These are phyloP conservation scores for Bombardia bombarda DNA, from an alignment of 495 filamentous ascomycete genomes.

Conservation along the genomic window DNA sequence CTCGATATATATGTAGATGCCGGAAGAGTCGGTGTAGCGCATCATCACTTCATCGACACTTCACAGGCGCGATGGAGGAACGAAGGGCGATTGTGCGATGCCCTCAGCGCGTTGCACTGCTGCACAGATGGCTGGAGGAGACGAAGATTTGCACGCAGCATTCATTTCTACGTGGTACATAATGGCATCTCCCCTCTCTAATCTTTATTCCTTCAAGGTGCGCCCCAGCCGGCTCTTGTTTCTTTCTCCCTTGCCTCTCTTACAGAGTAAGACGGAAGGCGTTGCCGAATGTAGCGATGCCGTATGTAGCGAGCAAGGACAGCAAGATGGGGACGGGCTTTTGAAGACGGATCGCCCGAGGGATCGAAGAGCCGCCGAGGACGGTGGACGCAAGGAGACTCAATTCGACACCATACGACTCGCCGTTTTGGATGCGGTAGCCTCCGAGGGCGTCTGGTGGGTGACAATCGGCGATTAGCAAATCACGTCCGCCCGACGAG, in stretches of 20 bases:
- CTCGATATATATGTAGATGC: neutral
- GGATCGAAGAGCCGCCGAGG: conserved; percentile 73
- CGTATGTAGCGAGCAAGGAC: conserved; percentile 54
- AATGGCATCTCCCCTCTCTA: conserved; percentile 3
- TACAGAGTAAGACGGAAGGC: conserved; percentile 37
- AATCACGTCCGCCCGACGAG: neutral
- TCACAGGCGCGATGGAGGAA: too few relatives aligned
- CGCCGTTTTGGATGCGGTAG: conserved; percentile 54
- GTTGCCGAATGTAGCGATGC: conserved; percentile 52
- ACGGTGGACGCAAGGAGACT: conserved; percentile 72
- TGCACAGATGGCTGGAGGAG: neutral
- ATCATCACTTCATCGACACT: too few relatives aligned
- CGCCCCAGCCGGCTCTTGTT: neutral
- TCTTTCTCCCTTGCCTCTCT: conserved; percentile 3
- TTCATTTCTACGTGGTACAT: conserved; percentile 5
- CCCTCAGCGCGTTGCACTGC: neutral
- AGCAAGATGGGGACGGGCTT: conserved; percentile 73
- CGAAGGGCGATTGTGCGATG: neutral
- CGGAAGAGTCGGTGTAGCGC: too few relatives aligned
- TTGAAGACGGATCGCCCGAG: conserved; percentile 67
- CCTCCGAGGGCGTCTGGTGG: conserved; percentile 61
- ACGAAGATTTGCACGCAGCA: neutral
- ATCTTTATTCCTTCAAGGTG: neutral
- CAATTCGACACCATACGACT: conserved; percentile 67
- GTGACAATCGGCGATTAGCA: too few relatives aligned